Base-by-base conservation (phyloP, 192 early-diverging fungal genomes). In the Gryganskiella cystojenkinii region DNA sequence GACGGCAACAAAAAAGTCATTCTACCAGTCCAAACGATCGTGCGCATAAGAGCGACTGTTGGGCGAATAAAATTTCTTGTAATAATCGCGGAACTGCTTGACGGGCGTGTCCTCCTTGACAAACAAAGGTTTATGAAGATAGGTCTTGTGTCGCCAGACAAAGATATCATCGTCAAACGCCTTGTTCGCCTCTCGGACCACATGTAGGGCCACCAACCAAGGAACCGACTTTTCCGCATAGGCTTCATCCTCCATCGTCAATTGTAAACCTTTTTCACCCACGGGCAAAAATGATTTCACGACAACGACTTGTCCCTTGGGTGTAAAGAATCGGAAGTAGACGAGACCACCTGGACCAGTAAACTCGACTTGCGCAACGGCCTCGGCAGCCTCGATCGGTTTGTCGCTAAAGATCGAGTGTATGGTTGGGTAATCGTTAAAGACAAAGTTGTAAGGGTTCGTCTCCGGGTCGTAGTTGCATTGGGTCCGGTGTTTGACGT, bases 121-220 rank as follows among this genome's bases (percentile, higher is more conserved):
- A 30, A 78, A 64, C 47, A 78, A 15, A 11, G 74, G 67, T 25
- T 64, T 51, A 42, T 68, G 65, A 43, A 63, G 14, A 33, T 76
- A 76, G 1, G 74, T 78, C 43, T 78, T 69, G 50, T 78, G 74
- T 30, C 74, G 59, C 74, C 74, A 78, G n/a, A 78, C 67, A 78
- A 78, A 78, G 43, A 78, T 78, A 43, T 69, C 74, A 20, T 78
- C 74, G 28, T 78, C 74, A 55, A 78, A 78, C 3, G 74, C 67
- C 56, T 78, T 78, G 67, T 69, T 78, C 24, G 74, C 74, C 45
- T 78, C 74, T 1, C 74, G 65, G 27, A 78, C 51, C 17, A 78
- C 45, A 57, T 78, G 67, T 2, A 49, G 55, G 2, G 74, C 74
- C 25, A 64, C 74, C 7, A 78, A 34, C 44, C 40, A 64, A 0